Percentiles rank a stretch among this genome's conserved stretches.
These are phyloP conservation scores for Gliomastix tumulicola DNA, from an alignment of 2,329 filamentous ascomycete species.

Conservation along the genomic window DNA sequence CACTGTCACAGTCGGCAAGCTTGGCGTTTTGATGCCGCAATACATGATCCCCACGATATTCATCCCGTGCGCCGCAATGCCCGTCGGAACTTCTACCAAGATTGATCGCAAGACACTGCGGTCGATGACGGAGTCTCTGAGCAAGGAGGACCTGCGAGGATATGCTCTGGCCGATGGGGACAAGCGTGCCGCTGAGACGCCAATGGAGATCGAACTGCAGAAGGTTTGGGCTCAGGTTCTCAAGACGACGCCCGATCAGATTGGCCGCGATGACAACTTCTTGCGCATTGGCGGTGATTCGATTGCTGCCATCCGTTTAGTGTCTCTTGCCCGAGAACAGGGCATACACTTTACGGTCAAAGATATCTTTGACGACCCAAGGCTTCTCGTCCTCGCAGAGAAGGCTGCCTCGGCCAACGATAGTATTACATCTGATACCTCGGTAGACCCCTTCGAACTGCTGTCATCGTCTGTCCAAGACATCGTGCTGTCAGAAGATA, in stretches of 20 bases:
- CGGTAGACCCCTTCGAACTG: not conserved
- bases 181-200: conserved; percentile 8
- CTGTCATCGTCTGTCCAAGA: no score
- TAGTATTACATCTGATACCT: no score
- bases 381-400: not conserved
- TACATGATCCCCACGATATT: conserved; percentile 13
- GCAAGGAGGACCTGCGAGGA: conserved; percentile 5
- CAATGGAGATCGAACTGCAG: conserved; percentile 16
- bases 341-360: conserved; percentile 2
- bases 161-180: conserved; percentile 15
- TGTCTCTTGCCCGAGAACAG: not conserved
- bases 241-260: not conserved
- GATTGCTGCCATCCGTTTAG: conserved; percentile 8
- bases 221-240: conserved; percentile 19
- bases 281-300: conserved; percentile 10
- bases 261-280: conserved; percentile 7
- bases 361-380: conserved; percentile 1
- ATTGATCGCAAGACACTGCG: conserved; percentile 6
- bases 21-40: conserved; percentile 5
- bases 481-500: no score
- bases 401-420: not conserved
- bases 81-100: conserved; percentile 10
- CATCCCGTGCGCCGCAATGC: conserved; percentile 11
- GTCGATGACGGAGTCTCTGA: conserved; percentile 1
- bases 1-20: conserved; percentile 8